These are phyloP conservation scores for Leccinellum luteum DNA, from an alignment of 768 basidiomycete species.

Conservation along the genomic window DNA sequence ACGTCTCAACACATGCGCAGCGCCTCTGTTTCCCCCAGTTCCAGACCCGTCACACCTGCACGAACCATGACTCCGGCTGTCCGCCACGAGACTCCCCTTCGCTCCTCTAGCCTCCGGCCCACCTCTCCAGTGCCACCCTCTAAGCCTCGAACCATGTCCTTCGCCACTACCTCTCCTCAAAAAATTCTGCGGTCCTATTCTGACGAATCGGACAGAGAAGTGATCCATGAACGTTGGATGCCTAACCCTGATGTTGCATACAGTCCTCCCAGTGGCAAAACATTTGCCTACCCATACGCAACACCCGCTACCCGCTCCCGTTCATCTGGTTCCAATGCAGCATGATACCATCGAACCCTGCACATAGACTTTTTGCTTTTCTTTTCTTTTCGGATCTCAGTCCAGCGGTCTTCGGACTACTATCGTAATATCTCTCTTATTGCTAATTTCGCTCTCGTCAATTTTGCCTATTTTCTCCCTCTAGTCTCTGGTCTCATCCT, in stretches of 20 bases:
- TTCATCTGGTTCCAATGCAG: conserved; percentile 35
- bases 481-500: conserved; percentile 15
- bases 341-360: conserved; percentile 25
- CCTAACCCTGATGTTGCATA: conserved; percentile 42
- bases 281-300: conserved; percentile 27
- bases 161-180: conserved; percentile 46
- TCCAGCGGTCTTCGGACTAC: conserved; percentile 26
- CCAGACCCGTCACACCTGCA: conserved; percentile 34
- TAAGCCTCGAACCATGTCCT: conserved; percentile 50
- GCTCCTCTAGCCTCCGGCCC: conserved; percentile 27
- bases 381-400: conserved; percentile 24
- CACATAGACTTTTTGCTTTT: conserved; percentile 23
- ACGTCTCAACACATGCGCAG: conserved; percentile 56
- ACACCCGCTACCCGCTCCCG: conserved; percentile 26
- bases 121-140: conserved; percentile 34
- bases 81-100: conserved; percentile 31
- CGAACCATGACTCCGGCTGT: conserved; percentile 27
- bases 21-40: conserved; percentile 42
- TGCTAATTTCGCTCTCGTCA: conserved; percentile 32
- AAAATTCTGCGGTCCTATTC: conserved; percentile 61
- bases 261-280: conserved; percentile 36
- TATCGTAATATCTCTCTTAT: conserved; percentile 36
- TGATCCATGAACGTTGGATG: conserved; percentile 65
- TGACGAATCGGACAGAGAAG: conserved; percentile 58
- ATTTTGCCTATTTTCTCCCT: conserved; percentile 17